Evolutionary conservation across 768 basidiomycete species (phyloP), one percentile per base, ranked within the genome.

Genomic region (Daedalea quercina): DNA sequence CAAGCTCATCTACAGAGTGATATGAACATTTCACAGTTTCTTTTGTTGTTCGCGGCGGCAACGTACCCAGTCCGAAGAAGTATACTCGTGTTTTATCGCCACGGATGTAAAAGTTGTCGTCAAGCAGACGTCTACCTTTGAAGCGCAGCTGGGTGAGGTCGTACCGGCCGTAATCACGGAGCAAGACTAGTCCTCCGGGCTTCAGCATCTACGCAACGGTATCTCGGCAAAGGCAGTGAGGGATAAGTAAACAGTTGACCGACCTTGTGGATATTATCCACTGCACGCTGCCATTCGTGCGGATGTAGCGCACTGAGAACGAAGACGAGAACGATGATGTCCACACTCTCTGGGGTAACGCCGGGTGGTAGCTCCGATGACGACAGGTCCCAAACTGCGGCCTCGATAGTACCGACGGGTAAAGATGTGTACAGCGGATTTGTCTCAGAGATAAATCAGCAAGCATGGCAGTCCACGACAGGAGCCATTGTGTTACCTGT

Each of bases 41-140:
- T 23, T 41, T 3, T 33, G 45, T 20, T 20, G 31, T 25, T 11
- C 9, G 15, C 2, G 17, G 19, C 35, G 35, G 31, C 1, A 2
- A 58, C 72, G 26, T 59, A 90, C 94, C 90, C 11, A 90, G 67
- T 55, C 90, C 87, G 59, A 99, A 99, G 67, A 98, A 99, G 69
- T 97, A 98, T 0, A 99, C 96, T 35, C 96, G 77, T 0, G 96
- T 98, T 62, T 92, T 94, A 71, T 99, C 96, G 0, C 96, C 96
- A 34, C 96, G 81, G 48, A 96, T 87, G 63, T 99, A 99, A 58
- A 99, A 85, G 65, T 96, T 94, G 44, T 94, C 92, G 41, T 92
- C 89, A 11, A 98, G 79, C 51, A 98, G 77, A 11, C 96, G 78
- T 1, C 86, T 84, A 6, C 77, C 77, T 68, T 92, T 96, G 76